A percentile compares a stretch with the other conserved stretches of the same genome.
These are phyloP conservation scores for Yamadazyma takamatsuzukensis DNA, from an alignment of 805 yeast species.

Conservation along the genomic window DNA sequence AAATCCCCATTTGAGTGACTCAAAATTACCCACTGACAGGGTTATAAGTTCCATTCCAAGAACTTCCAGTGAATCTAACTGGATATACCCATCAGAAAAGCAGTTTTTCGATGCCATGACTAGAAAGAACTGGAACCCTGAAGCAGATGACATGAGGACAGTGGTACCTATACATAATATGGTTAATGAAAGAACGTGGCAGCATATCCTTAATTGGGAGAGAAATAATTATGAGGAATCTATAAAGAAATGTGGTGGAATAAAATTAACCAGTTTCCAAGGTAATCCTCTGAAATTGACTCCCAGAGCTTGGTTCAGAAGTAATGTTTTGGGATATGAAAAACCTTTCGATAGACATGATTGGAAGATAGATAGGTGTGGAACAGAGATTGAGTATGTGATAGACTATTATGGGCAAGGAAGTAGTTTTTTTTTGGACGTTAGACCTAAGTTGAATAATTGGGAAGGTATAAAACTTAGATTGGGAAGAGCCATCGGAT, in stretches of 20 bases:
- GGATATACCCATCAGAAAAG: conserved; percentile 95
- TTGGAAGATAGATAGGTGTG: conserved; percentile 87
- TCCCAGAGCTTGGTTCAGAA: conserved; percentile 74
- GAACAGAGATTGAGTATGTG: conserved; percentile 78
- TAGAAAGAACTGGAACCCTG: conserved; percentile 84
- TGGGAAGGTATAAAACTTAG: conserved; percentile 79
- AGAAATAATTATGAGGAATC: conserved; percentile 47
- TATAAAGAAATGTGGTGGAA: conserved; percentile 65
- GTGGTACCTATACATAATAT: conserved; percentile 93
- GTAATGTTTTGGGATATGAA: conserved; percentile 63
- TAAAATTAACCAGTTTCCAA: conserved; percentile 77
- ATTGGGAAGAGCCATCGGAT: conserved; percentile 45
- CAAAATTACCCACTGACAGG: conserved; percentile 63
- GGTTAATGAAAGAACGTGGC: conserved; percentile 93
- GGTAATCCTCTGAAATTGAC: conserved; percentile 85
- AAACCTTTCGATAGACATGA: conserved; percentile 96
- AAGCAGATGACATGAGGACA: conserved; percentile 76
- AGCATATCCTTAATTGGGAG: conserved; percentile 82
- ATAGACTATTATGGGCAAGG: conserved; percentile 76
- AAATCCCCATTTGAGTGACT: conserved; percentile 38
- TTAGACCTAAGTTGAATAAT: conserved; percentile 83
- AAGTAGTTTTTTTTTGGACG: conserved; percentile 75
- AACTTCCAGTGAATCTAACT: conserved; percentile 57
- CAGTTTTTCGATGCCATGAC: conserved; percentile 94
- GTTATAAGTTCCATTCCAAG: conserved; percentile 82